Evolutionary conservation across 257 asterid species (phyloP).

Genomic region (Petrea volubilis): DNA sequence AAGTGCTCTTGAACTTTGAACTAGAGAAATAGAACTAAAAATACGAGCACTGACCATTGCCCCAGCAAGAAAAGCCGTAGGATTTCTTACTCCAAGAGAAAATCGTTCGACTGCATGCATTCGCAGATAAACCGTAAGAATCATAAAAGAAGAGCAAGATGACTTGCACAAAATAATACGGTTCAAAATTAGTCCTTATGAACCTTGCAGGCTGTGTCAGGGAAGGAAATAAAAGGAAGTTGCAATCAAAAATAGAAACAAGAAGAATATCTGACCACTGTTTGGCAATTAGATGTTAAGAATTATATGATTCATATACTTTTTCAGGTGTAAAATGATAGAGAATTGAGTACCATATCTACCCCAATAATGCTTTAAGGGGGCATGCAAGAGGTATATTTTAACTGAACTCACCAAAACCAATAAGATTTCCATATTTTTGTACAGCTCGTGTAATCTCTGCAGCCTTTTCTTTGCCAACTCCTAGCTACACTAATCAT

Average conservation of each 20-base stretch:
- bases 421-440: conserved; percentile 82
- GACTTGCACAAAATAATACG: background rate
- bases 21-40: background rate
- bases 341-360: background rate
- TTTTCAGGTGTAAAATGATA: conserved; percentile 4
- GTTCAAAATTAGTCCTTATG: background rate
- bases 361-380: conserved; percentile 2
- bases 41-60: conserved; percentile 63
- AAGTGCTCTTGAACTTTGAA: conserved; percentile 6
- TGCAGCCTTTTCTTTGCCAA: conserved; percentile 71
- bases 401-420: conserved; percentile 67
- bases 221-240: background rate
- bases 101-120: conserved; percentile 77
- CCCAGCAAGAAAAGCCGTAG: conserved; percentile 91
- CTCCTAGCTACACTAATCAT: conserved; percentile 58
- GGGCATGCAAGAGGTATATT: background rate
- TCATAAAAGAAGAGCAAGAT: background rate
- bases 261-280: background rate
- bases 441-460: conserved; percentile 51
- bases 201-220: background rate
- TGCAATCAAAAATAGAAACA: background rate
- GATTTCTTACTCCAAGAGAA: conserved; percentile 87
- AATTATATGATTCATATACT: background rate
- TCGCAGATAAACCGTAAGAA: conserved; percentile 22
- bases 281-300: background rate